Evolutionary conservation across 768 basidiomycete species (phyloP).

Genomic region (Boletus rubescentipes): DNA sequence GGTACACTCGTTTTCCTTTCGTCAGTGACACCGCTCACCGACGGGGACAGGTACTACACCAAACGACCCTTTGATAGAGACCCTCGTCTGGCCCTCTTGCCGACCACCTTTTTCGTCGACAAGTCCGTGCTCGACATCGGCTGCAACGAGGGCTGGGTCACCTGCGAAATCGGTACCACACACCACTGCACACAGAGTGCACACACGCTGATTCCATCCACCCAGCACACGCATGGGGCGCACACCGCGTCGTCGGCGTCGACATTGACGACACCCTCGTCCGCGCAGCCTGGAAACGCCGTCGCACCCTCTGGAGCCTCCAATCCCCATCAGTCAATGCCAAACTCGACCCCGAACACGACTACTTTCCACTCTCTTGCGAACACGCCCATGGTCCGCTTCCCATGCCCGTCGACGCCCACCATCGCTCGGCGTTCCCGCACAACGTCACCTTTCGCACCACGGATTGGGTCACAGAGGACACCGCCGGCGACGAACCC

Average conservation of each 20-base stretch:
- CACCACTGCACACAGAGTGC: too few species aligned
- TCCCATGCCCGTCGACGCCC: constrained; percentile 49
- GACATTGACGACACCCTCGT: constrained; percentile 81
- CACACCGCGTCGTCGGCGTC: constrained; percentile 72
- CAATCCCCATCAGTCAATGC: constrained; percentile 36
- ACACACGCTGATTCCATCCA: not conserved
- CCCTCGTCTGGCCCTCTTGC: constrained; percentile 64
- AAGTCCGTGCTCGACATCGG: constrained; percentile 78
- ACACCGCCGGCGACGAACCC: constrained; percentile 54
- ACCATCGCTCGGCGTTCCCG: constrained; percentile 53
- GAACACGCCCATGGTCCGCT: constrained; percentile 75
- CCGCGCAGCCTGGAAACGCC: constrained; percentile 71
- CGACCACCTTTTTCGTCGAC: constrained; percentile 47
- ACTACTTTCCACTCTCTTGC: constrained; percentile 78
- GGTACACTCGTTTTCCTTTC: too few species aligned
- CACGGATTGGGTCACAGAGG: constrained; percentile 68
- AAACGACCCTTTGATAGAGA: constrained; percentile 64
- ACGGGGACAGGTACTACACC: constrained; percentile 63
- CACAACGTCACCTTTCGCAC: constrained; percentile 74
- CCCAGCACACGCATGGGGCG: constrained; percentile 63
- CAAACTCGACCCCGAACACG: constrained; percentile 13
- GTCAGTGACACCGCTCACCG: too few species aligned
- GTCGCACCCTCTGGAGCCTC: constrained; percentile 69
- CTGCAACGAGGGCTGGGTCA: constrained; percentile 85
- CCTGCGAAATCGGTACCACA: constrained; percentile 75